Evolutionary conservation across 768 basidiomycete genomes (phyloP), one percentile per base, ranked within the genome.

Genomic region (Suillus tomentosus): DNA sequence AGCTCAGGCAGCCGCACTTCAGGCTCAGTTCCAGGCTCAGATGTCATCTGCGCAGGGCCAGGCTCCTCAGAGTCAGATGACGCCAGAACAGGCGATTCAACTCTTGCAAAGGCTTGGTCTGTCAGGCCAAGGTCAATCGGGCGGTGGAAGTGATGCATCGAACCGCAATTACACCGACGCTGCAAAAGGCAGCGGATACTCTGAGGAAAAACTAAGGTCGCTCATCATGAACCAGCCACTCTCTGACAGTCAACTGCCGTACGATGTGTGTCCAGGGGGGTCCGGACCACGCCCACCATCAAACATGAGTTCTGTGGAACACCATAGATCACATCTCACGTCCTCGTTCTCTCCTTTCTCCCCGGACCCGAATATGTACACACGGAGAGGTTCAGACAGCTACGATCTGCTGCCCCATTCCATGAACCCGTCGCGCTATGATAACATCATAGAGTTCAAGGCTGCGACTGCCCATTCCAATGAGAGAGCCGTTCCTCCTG

Each of bases 291-390:
- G 68, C 43, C 64, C 70, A 22, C 45, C 67, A 22, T 62, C 53
- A 37, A 67, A 68, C 7, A 31, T 51, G 47, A 71, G 70, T 39
- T 61, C 62, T 14, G 45, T 34, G 17, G 70, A 70, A 53, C 69
- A 67, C 8, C 74, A 65, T 11, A 67, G 70, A 57, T 64, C 71
- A 31, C 71, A 68, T 48, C 60, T 64, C 34, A 66, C 64, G 34
- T 69, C 68, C 9, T 69, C 74, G 64, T 92, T 92, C 73, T 89
- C 90, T 8, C 91, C 91, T 3, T 93, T 93, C 77, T 92, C 91
- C 1, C 91, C 91, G 10, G 91, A 92, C 68, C 86, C 88, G 10
- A 88, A 84, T 67, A 71, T 80, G 24, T 78, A 78, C 69, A 71
- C 5, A 78, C 81, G 74, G 50, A 80, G 78, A 65, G 80, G 78